Evolutionary conservation across 2,329 filamentous ascomycete genomes (phyloP), one percentile per base, ranked within the genome.

Genomic region (Pseudocercospora ulei): DNA sequence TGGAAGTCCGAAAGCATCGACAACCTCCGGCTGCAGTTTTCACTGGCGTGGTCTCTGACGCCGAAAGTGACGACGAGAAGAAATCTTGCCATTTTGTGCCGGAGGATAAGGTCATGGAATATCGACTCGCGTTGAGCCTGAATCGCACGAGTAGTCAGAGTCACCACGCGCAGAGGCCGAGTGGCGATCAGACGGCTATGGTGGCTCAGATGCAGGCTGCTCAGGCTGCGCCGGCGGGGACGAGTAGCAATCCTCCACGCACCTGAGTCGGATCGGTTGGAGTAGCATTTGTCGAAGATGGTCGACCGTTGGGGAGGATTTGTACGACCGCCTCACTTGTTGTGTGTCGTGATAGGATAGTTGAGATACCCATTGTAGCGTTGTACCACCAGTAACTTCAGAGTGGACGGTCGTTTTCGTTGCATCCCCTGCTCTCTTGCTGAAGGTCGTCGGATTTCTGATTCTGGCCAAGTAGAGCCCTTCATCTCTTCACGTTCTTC

Each of bases 41-140:
- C 23, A 49, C 47, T 18, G 57, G 55, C 18, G 59, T 62, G 11
- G 55, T 62, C 45, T 94, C 82, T 73, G 92, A 86, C 63, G 93
- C 84, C 64, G 83, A 86, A 45, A 80, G 80, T 47, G 84, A 87
- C 36, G 75, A 78, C 39, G 71, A 79, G 14, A 69, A 78, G 44
- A 86, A 49, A 17, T 50, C 53, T 19, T 58, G 52, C 39, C 51
- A 50, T 36, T 47, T 50, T 18, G 47, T 56, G 5, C 43, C 48
- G 27, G 52, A 55, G 20, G 39, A 40, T 12, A 58, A 86, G 65
- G 73, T 79, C 39, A 71, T 87, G 41, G 85, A 94, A 57, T 82
- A 80, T 54, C 74, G 68, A 38, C 69, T 70, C 47, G 68, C 70
- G 39, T 59, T 71, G 41, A 69, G 44, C 9, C 46, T 51, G 19